phyloP scores from a whole-genome alignment of 192 early-diverging fungal species.

The Rhizoclosmatium globosum region DNA sequence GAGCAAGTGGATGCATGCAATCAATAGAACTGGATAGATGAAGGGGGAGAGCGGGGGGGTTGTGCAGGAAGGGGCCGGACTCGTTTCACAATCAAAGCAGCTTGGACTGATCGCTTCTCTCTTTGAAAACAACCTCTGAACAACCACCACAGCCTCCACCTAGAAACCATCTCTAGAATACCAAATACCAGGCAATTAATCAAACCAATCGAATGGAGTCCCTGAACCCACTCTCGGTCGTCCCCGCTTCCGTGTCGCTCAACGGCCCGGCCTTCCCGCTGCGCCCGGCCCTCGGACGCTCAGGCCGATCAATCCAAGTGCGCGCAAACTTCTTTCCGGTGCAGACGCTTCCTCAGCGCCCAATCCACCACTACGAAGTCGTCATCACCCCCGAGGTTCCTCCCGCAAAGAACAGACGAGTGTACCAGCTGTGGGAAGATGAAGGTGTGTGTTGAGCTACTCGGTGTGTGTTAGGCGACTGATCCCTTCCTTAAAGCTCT shows the following conservation, averaged over 20 bases:
- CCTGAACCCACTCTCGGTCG: neutral
- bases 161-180: too few relatives aligned
- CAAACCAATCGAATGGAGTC: neutral
- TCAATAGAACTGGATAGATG: too few relatives aligned
- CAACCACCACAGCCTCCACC: too few relatives aligned
- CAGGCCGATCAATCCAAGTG: conserved; percentile 56
- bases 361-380: conserved; percentile 92
- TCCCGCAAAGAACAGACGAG: conserved; percentile 72
- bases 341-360: conserved; percentile 62
- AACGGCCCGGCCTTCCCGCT: conserved; percentile 39
- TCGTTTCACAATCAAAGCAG: too few relatives aligned
- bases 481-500: conserved; percentile 8
- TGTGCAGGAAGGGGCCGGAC: too few relatives aligned
- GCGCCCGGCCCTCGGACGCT: conserved; percentile 50
- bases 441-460: conserved; percentile 14
- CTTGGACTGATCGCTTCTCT: too few relatives aligned
- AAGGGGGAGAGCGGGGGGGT: too few relatives aligned
- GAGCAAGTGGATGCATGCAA: too few relatives aligned
- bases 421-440: conserved; percentile 74
- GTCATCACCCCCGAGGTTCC: conserved; percentile 81
- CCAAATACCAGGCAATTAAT: too few relatives aligned
- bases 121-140: too few relatives aligned
- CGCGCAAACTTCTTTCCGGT: conserved; percentile 84
- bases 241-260: neutral
- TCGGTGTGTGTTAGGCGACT: neutral